Evolutionary conservation across 2,329 filamentous ascomycete species (phyloP), one percentile per base, ranked within the genome.

Genomic region (Neonectria faginata): DNA sequence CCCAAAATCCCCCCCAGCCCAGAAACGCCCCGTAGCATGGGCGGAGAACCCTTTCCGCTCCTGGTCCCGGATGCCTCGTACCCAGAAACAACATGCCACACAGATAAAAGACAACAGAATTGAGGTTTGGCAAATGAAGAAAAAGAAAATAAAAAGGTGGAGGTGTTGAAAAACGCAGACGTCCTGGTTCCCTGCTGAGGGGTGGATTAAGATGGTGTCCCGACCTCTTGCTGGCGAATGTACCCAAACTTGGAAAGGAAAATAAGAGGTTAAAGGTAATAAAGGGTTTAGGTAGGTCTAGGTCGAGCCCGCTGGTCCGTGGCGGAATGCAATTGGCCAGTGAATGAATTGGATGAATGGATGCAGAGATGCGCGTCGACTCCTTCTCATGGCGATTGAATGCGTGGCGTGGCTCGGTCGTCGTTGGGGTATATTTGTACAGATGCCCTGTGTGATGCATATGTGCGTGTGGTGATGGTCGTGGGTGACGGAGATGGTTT

Each of bases 401-500:
- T 73, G 68, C 71, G 60, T 70, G 57, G 68, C 60, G 50, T 58
- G 67, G 66, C 63, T 73, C 64, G 60, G 66, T 68, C 61, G 63
- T 73, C 68, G 67, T 73, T 18, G 29, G 71, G 71, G 71, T 74
- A 73, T 73, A 73, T 71, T 73, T 73, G 70, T 73, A 73, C 71
- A 74, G 60, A 74, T 74, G 71, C 65, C 72, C 68, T 71, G 68
- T 67, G 69, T 71, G 60, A 73, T 73, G 71, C 71, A 64, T 73
- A 73, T 73, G 68, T 73, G 71, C 71, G 71, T 62, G 65, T 71
- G 64, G 62, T 73, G 71, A 67, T 64, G 67, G 70, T 73, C 71
- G 68, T 74, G 69, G 69, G 69, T 68, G 58, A 60, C 66, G 36
- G 68, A 65, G 64, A 59, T 64, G 61, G 39, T 57, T 71, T 70